Conservation (phyloP, 495 filamentous ascomycete genomes). For the Astrothelium subdiscretum region DNA sequence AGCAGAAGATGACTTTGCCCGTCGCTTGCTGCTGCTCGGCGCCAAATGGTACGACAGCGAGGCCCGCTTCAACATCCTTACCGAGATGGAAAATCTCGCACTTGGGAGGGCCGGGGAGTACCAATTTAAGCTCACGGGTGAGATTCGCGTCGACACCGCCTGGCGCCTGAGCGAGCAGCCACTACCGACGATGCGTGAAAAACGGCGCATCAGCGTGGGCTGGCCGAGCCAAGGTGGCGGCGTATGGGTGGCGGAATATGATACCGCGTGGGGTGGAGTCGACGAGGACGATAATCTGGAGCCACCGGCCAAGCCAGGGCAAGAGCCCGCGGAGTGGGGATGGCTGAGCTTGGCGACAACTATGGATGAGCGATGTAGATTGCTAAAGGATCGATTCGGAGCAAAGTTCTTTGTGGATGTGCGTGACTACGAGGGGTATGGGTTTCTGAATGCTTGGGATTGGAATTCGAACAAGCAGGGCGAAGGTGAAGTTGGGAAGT, state of each 20-base stretch:
- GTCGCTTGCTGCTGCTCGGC: slow-evolving; percentile 15
- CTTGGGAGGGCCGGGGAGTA: background rate
- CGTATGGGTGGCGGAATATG: slow-evolving; percentile 8
- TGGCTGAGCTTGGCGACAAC: slow-evolving; percentile 7
- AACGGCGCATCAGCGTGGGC: slow-evolving; percentile 7
- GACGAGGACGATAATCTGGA: slow-evolving; percentile 8
- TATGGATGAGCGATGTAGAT: slow-evolving; percentile 9
- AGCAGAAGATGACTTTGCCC: slow-evolving; percentile 15
- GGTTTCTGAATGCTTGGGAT: slow-evolving; percentile 7
- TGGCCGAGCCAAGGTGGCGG: slow-evolving; percentile 10
- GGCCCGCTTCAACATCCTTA: slow-evolving; percentile 2
- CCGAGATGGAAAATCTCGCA: background rate
- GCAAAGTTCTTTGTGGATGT: slow-evolving; percentile 7
- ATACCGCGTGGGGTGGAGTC: slow-evolving; percentile 3
- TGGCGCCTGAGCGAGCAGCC: slow-evolving; percentile 3
- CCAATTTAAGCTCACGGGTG: background rate
- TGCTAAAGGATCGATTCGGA: slow-evolving; percentile 10
- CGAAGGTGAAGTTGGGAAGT: background rate
- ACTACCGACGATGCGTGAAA: slow-evolving; percentile 6
- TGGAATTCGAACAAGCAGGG: background rate
- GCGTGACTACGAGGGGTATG: slow-evolving; percentile 9
- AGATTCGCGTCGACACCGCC: background rate
- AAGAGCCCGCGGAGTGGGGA: background rate
- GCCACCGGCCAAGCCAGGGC: background rate
- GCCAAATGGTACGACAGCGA: slow-evolving; percentile 20